Conservation (phyloP, 2,329 filamentous ascomycete genomes). For the Xylariaceae sp. region DNA sequence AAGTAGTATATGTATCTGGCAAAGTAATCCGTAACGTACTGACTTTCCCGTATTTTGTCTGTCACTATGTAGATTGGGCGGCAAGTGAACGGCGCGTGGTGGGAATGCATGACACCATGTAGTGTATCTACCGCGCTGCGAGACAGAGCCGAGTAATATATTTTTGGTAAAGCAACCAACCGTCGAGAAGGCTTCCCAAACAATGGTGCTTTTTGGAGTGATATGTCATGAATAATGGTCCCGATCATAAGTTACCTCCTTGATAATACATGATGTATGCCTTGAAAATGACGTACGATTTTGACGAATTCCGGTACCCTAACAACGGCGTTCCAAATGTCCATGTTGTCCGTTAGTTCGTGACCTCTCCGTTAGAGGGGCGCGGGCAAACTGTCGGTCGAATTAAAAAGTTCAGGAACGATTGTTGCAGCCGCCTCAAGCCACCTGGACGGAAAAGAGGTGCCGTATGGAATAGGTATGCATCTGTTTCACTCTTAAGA, state of each 20-base stretch:
- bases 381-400: constrained; percentile 30
- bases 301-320: constrained; percentile 1
- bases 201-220: not conserved
- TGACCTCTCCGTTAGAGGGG: constrained; percentile 16
- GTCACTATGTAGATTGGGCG: not conserved
- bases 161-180: not conserved
- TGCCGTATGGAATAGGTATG: not conserved
- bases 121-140: not conserved
- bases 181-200: not conserved
- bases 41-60: not conserved
- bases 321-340: constrained; percentile 20
- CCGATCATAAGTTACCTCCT: not conserved
- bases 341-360: constrained; percentile 14
- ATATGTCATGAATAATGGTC: not conserved
- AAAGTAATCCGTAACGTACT: not conserved
- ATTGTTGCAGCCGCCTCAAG: constrained; percentile 20
- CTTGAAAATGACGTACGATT: not conserved
- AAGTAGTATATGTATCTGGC: too few relatives aligned
- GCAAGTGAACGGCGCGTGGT: not conserved
- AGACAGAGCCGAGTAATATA: not conserved
- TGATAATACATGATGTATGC: not conserved
- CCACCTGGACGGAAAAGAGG: constrained; percentile 15
- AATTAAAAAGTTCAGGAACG: constrained; percentile 26
- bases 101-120: not conserved
- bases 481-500: constrained; percentile 12